Percentiles rank a stretch among this genome's conserved stretches.
Conservation (phyloP, 345 rosid genomes). For the Adansonia digitata region DNA sequence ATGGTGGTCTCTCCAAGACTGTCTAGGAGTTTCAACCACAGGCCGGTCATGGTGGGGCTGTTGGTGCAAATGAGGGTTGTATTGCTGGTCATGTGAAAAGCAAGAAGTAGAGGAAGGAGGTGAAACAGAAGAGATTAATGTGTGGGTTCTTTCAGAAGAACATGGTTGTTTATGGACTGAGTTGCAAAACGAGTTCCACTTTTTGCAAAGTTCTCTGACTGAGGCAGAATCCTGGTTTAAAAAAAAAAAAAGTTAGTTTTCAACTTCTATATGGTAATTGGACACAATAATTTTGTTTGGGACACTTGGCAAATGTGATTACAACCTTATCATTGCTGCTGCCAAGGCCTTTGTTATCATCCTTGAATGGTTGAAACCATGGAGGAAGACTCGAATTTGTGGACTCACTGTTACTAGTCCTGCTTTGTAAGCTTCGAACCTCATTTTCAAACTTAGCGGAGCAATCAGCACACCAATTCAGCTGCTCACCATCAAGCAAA, state of each 20-base stretch:
- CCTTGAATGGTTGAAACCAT: constrained; percentile 78
- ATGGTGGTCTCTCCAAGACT: constrained; percentile 28
- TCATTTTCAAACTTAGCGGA: constrained; percentile 43
- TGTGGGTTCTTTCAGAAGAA: constrained; percentile 40
- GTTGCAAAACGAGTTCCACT: constrained; percentile 56
- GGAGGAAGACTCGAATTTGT: constrained; percentile 53
- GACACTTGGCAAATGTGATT: constrained; percentile 1
- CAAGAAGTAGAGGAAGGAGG: constrained; percentile 51
- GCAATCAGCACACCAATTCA: constrained; percentile 48
- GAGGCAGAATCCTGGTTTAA: constrained; percentile 41
- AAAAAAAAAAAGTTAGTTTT: constrained; percentile 4
- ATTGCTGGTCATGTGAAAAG: constrained; percentile 43
- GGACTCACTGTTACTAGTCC: constrained; percentile 28
- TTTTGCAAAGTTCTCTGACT: constrained; percentile 49
- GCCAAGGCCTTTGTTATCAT: constrained; percentile 36
- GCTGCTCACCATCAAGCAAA: constrained; percentile 31
- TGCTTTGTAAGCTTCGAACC: constrained; percentile 29
- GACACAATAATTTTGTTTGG: background rate
- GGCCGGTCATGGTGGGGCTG: constrained; percentile 38
- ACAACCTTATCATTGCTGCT: constrained; percentile 40
- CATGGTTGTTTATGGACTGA: constrained; percentile 27
- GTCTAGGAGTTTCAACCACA: constrained; percentile 41
- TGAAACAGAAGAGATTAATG: constrained; percentile 55
- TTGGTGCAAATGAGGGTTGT: constrained; percentile 33
- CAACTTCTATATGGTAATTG: background rate